Conservation (phyloP, 805 yeast genomes). For the Zygotorulaspora florentina region DNA sequence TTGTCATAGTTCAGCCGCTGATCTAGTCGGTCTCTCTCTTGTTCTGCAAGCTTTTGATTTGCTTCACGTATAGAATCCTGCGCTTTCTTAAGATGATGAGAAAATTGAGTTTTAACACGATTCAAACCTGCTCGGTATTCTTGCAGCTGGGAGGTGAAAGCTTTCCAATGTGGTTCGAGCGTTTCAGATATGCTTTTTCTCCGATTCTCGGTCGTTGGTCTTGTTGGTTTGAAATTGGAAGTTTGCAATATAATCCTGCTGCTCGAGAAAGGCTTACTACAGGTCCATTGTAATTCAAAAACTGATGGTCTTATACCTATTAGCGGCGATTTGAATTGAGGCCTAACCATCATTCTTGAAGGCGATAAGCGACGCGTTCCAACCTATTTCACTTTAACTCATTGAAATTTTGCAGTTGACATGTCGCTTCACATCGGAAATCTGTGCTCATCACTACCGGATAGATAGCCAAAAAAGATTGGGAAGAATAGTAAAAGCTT, state of each 20-base stretch:
- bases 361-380: no score
- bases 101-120: constrained; percentile 16
- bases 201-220: not conserved
- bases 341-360: no score
- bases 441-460: no score
- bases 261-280: not conserved
- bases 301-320: no score
- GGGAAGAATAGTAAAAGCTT: not conserved
- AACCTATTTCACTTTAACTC: no score
- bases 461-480: not conserved
- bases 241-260: not conserved
- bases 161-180: constrained; percentile 15
- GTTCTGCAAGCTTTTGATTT: constrained; percentile 36
- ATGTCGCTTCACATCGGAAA: no score
- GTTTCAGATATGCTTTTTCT: constrained; percentile 4
- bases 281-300: not conserved
- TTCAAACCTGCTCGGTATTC: constrained; percentile 9
- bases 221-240: not conserved
- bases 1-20: constrained; percentile 34
- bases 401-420: no score
- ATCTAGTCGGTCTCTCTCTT: constrained; percentile 36
- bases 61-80: constrained; percentile 37
- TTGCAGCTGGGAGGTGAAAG: constrained; percentile 10
- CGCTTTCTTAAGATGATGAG: constrained; percentile 28
- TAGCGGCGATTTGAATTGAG: no score